phyloP scores from a whole-genome alignment of 768 basidiomycete genomes.

The Russula sp. region DNA sequence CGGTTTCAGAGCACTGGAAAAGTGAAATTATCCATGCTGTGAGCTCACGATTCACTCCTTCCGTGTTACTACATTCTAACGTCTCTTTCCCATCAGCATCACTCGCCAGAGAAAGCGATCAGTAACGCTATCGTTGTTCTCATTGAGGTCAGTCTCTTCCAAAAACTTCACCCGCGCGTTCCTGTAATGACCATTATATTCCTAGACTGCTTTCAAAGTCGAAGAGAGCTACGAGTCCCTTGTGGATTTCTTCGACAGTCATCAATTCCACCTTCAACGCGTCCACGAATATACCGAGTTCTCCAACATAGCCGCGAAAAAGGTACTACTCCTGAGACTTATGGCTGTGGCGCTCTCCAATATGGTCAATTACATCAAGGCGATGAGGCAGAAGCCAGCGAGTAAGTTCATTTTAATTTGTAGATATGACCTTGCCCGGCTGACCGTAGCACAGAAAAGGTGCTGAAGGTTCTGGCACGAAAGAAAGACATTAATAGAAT shows the following conservation, averaged over 20 bases:
- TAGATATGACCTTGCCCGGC: neutral
- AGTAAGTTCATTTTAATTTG: constrained; percentile 5
- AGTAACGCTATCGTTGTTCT: neutral
- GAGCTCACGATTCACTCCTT: neutral
- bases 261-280: constrained; percentile 4
- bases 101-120: neutral
- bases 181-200: neutral
- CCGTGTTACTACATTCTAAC: neutral
- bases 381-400: neutral
- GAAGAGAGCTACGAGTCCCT: neutral
- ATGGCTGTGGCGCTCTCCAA: neutral
- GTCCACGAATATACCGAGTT: neutral
- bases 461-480: neutral
- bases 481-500: neutral
- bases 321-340: neutral
- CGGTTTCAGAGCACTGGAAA: neutral
- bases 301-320: neutral
- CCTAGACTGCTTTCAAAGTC: neutral
- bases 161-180: neutral
- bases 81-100: neutral
- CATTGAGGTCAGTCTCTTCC: neutral
- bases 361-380: neutral
- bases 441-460: neutral
- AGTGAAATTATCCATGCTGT: neutral
- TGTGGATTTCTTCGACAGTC: neutral